A percentile compares a stretch with the other conserved stretches of the same genome.
phyloP scores from a whole-genome alignment of 345 rosid species.

The Balakata baccata region DNA sequence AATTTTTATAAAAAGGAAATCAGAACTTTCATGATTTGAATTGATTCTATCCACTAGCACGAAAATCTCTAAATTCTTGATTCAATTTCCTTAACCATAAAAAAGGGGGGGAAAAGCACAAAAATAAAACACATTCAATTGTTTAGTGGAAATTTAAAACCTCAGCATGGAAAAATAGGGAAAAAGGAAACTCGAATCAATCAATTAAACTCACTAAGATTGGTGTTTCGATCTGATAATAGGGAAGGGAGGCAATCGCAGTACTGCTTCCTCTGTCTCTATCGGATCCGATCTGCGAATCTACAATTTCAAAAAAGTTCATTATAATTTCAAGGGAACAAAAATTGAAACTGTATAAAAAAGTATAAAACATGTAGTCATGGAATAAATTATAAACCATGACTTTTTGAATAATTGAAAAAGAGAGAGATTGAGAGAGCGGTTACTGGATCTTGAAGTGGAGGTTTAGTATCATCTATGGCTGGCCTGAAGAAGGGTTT shows the following conservation, averaged over 20 bases:
- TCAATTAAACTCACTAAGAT: not conserved
- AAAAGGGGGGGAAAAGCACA: too few relatives aligned
- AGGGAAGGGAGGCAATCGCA: constrained; percentile 56
- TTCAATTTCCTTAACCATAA: too few relatives aligned
- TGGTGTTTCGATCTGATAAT: constrained; percentile 6
- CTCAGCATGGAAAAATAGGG: too few relatives aligned
- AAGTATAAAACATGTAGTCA: not conserved
- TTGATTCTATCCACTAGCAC: not conserved
- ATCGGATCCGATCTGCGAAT: constrained; percentile 69
- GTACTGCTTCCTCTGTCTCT: constrained; percentile 73
- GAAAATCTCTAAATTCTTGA: too few relatives aligned
- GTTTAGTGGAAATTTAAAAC: too few relatives aligned
- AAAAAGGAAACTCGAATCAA: too few relatives aligned
- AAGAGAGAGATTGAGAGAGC: not conserved
- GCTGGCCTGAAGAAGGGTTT: constrained; percentile 66
- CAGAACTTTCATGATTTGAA: not conserved
- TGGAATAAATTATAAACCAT: not conserved
- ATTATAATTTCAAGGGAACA: too few relatives aligned
- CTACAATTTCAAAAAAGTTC: constrained; percentile 24
- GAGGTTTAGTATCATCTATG: constrained; percentile 67
- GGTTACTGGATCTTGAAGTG: constrained; percentile 68
- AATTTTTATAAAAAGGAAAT: not conserved
- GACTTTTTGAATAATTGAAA: not conserved
- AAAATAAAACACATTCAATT: too few relatives aligned
- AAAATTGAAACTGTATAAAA: too few relatives aligned